Evolutionary conservation across 768 basidiomycete species (phyloP), one percentile per base, ranked within the genome.

Genomic region (Mrakia gelida): DNA sequence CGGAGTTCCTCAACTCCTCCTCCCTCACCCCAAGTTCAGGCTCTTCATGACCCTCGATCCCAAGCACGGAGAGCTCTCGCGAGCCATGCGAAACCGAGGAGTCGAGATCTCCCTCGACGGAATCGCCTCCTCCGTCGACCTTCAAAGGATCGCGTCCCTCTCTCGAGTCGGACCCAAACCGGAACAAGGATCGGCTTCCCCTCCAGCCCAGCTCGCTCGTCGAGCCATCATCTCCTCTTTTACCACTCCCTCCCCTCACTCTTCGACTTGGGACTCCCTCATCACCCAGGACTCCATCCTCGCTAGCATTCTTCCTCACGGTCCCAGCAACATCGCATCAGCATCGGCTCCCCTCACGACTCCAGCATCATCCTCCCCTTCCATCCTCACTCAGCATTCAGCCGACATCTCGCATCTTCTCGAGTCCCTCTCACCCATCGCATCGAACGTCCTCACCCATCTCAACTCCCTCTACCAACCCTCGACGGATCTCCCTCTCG

Each of bases 61-160:
- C 41, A 90, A 91, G 79, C 88, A 91, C 79, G 97, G 97, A 65
- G 97, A 99, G 84, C 86, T 98, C 16, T 98, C 97, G 1, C 88
- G 97, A 54, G 97, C 97, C 2, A 99, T 99, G 97, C 91, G 97
- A 34, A 99, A 99, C 85, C 90, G 97, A 76, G 96, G 96, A 26
- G 86, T 97, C 52, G 97, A 99, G 84, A 88, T 98, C 68, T 87
- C 88, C 41, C 81, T 94, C 26, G 74, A 71, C 70, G 71, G 74
- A 79, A 43, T 75, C 77, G 34, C 72, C 41, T 67, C 68, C 30
- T 30, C 56, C 5, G n/a, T 61, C 21, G 78, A 79, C 49, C 59
- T 71, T 26, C 32, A 62, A 28, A 67, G 75, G 30, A 34, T 79
- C 62, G 70, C 78, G 32, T 70, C 54, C n/a, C 52, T 61, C n/a